Evolutionary conservation across 2,329 filamentous ascomycete species (phyloP), one percentile per base, ranked within the genome.

Genomic region (Cytospora chrysosperma): DNA sequence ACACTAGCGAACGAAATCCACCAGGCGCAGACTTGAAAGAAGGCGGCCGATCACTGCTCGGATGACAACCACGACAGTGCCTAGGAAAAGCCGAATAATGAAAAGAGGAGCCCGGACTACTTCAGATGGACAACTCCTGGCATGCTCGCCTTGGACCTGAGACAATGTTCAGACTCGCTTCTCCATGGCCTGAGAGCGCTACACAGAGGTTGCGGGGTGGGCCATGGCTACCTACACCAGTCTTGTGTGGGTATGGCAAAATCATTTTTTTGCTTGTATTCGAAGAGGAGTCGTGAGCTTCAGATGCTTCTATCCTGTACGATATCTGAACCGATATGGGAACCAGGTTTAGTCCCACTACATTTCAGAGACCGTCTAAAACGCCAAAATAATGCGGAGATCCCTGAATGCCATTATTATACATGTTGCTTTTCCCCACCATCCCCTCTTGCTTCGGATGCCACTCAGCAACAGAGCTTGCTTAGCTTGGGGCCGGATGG

Each of bases 291-390:
- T 63, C 50, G 52, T 51, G 43, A 32, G 57, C 15, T 13, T 43
- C 50, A 59, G 32, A 49, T 60, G 59, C 58, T 57, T 63, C 60
- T 63, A 59, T 63, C 52, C 60, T 54, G 21, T 34, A 30, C 37
- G 30, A 54, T 56, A 28, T 26, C 56, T 54, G 43, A 30, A 26
- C 30, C 49, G 19, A 52, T 30, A 28, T 34, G 47, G 40, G 24
- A 28, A 56, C 3, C 28, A 19, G 34, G 10, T 19, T 13, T 6
- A 6, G 28, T 32, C 37, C n/a, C 55, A 53, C 26, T n/a, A n/a
- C n/a, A n/a, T n/a, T n/a, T n/a, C n/a, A n/a, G n/a, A n/a, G n/a
- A 17, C 27, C 27, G 27, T 56, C 43, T 50, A 47, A 5, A 40
- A 57, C 24, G 19, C 47, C 32, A 50, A n/a, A 32, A 40, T 17